Percentiles rank a stretch among this genome's conserved stretches.
Conservation (phyloP, 2,329 filamentous ascomycete species). For the Aspergillus hiratsukae region DNA sequence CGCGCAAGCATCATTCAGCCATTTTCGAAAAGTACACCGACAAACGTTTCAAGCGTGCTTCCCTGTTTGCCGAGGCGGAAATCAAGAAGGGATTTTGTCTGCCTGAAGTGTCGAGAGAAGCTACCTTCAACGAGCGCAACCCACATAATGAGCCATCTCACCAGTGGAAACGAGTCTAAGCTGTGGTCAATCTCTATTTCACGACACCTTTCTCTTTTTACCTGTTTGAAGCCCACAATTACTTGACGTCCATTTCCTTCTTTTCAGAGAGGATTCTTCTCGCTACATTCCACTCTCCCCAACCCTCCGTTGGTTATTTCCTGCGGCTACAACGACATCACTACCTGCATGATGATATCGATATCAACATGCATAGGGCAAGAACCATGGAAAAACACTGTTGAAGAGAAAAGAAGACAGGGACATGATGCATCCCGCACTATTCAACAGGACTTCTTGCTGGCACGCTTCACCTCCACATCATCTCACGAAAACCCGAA, state of each 20-base stretch:
- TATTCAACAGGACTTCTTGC: not conserved
- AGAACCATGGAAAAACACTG: not conserved
- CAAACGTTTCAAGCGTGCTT: constrained; percentile 79
- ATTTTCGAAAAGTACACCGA: constrained; percentile 92
- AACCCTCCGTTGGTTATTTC: too few species aligned
- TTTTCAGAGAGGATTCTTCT: not conserved
- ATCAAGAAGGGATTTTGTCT: constrained; percentile 59
- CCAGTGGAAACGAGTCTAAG: constrained; percentile 17
- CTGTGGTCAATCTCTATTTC: constrained; percentile 4
- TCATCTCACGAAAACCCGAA: not conserved
- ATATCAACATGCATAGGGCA: not conserved
- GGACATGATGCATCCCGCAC: not conserved
- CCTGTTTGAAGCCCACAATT: not conserved
- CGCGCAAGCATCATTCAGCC: constrained; percentile 74
- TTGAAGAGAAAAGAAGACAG: not conserved
- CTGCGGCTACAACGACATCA: not conserved
- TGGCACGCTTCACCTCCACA: not conserved
- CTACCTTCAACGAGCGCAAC: constrained; percentile 9
- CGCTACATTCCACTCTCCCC: constrained; percentile 7
- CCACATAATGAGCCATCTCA: constrained; percentile 9
- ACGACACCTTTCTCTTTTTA: constrained; percentile 3
- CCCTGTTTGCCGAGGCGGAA: constrained; percentile 72
- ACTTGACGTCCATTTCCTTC: constrained; percentile 1
- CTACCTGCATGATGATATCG: not conserved
- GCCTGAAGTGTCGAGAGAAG: constrained; percentile 29